phyloP scores from a whole-genome alignment of 2,329 filamentous ascomycete species.

The Botryotinia globosa region DNA sequence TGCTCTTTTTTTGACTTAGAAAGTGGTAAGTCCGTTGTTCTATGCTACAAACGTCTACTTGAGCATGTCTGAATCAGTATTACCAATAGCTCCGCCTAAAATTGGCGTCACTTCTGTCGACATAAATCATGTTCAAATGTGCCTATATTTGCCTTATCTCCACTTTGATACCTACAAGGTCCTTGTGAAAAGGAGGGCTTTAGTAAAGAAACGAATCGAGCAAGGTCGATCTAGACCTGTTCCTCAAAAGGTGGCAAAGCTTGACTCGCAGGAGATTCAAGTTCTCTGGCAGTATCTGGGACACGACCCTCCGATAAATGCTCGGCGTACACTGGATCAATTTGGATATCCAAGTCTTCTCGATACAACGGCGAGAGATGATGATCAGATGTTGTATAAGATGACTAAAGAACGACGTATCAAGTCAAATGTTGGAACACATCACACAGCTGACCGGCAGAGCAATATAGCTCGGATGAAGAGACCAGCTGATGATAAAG shows the following conservation, averaged over 20 bases:
- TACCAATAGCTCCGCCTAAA: not conserved
- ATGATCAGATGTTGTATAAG: slow-evolving; percentile 10
- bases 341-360: slow-evolving; percentile 23
- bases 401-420: not conserved
- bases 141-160: slow-evolving; percentile 2
- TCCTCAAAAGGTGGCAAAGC: slow-evolving; percentile 16
- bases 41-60: not conserved
- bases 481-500: not conserved
- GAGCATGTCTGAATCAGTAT: not conserved
- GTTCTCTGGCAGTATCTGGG: slow-evolving; percentile 23
- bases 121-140: not conserved
- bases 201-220: not conserved
- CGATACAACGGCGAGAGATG: slow-evolving; percentile 19
- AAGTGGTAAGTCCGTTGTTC: not conserved
- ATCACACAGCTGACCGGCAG: not conserved
- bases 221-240: slow-evolving; percentile 18
- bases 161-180: not conserved
- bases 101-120: not conserved
- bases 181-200: not conserved
- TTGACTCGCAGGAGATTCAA: slow-evolving; percentile 21
- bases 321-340: slow-evolving; percentile 22
- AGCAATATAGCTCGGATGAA: not conserved
- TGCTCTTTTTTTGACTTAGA: slow-evolving; percentile 15
- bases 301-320: slow-evolving; percentile 23
- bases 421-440: not conserved